Evolutionary conservation across 2,329 filamentous ascomycete genomes (phyloP).

Genomic region (Trichoderma aggressivum): DNA sequence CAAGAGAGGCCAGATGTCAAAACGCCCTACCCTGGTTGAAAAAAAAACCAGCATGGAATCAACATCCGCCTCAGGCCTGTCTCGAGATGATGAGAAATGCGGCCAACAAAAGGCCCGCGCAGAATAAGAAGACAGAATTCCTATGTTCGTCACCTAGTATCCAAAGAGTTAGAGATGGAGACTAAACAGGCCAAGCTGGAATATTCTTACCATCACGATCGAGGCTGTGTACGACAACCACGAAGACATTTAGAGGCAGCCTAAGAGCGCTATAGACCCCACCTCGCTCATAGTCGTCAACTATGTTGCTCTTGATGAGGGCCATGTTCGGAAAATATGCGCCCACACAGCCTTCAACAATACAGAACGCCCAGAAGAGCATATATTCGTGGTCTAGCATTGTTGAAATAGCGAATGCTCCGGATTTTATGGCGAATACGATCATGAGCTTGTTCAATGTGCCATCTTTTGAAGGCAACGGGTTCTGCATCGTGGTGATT

Average conservation of each 20-base stretch:
- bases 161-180: not conserved
- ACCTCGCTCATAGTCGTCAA: slow-evolving; percentile 52
- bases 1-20: slow-evolving; percentile 2
- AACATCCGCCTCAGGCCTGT: not conserved
- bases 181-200: not conserved
- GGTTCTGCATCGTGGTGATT: not conserved
- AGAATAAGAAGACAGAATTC: slow-evolving; percentile 28
- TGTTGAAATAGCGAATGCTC: slow-evolving; percentile 40
- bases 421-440: slow-evolving; percentile 32
- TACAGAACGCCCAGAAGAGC: slow-evolving; percentile 55
- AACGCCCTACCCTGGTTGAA: not conserved
- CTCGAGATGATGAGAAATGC: not conserved
- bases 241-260: slow-evolving; percentile 54
- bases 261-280: slow-evolving; percentile 56
- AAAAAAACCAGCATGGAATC: not conserved
- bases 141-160: slow-evolving; percentile 29
- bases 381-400: slow-evolving; percentile 40
- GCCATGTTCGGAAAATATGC: slow-evolving; percentile 56
- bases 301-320: slow-evolving; percentile 50
- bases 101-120: slow-evolving; percentile 19
- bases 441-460: slow-evolving; percentile 36
- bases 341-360: slow-evolving; percentile 56
- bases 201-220: slow-evolving; percentile 41
- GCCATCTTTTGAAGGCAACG: not conserved
- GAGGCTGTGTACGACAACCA: slow-evolving; percentile 45